Evolutionary conservation across 495 filamentous ascomycete species (phyloP).

Genomic region (Neohortaea acidophila): DNA sequence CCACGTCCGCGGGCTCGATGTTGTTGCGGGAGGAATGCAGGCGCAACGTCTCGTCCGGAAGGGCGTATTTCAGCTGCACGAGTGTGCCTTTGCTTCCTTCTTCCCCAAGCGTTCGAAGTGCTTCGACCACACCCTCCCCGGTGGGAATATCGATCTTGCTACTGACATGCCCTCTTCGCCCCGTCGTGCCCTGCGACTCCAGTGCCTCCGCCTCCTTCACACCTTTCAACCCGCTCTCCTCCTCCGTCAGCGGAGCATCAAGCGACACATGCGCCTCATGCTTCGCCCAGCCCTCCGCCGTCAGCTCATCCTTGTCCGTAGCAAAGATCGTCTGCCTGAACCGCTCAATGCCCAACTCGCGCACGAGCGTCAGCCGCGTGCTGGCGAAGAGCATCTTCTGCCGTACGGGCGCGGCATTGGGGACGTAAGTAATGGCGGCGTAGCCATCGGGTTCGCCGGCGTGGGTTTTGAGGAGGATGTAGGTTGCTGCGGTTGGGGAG

Average conservation of each 20-base stretch:
- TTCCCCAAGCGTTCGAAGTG: conserved; percentile 30
- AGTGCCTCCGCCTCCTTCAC: conserved; percentile 71
- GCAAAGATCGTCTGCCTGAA: conserved; percentile 67
- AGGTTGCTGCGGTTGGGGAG: conserved; percentile 59
- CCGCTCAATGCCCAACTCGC: conserved; percentile 79
- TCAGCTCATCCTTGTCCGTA: conserved; percentile 59
- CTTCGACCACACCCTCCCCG: conserved; percentile 50
- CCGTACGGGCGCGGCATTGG: conserved; percentile 73
- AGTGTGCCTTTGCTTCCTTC: conserved; percentile 39
- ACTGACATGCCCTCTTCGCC: conserved; percentile 38
- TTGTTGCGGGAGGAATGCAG: conserved; percentile 42
- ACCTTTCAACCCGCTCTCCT: conserved; percentile 63
- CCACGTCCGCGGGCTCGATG: conserved; percentile 35
- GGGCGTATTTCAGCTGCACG: conserved; percentile 73
- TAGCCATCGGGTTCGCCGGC: conserved; percentile 29
- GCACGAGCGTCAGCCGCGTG: conserved; percentile 64
- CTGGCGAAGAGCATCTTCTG: conserved; percentile 93
- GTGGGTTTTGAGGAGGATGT: conserved; percentile 61
- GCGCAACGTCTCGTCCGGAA: conserved; percentile 60
- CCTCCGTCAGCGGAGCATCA: conserved; percentile 68
- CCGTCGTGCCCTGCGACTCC: conserved; percentile 53
- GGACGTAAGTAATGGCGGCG: conserved; percentile 71
- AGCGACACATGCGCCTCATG: conserved; percentile 51
- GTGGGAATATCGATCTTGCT: conserved; percentile 39
- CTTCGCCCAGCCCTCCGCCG: conserved; percentile 54